Evolutionary conservation across 805 yeast species (phyloP).

Genomic region (Candida multigemmis): DNA sequence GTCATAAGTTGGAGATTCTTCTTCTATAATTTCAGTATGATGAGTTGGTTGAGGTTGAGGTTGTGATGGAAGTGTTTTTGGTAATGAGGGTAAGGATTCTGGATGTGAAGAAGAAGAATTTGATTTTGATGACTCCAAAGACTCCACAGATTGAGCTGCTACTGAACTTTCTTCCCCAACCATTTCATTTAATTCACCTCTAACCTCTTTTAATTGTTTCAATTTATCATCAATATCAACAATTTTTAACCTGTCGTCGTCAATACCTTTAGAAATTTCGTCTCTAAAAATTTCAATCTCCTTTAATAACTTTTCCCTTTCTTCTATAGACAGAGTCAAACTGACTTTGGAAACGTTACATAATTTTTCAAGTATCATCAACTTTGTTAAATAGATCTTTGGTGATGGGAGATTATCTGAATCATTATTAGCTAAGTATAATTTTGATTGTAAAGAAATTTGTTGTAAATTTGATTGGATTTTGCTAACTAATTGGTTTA

Average conservation of each 20-base stretch:
- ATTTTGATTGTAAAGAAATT: constrained; percentile 27
- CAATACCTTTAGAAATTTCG: constrained; percentile 6
- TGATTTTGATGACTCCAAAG: constrained; percentile 1
- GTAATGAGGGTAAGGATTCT: constrained; percentile 1
- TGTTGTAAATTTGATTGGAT: constrained; percentile 28
- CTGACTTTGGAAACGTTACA: constrained; percentile 22
- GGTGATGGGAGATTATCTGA: constrained; percentile 30
- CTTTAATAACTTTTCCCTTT: constrained; percentile 15
- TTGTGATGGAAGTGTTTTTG: neutral
- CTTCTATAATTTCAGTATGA: constrained; percentile 10
- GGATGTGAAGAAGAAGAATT: constrained; percentile 4
- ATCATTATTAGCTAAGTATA: constrained; percentile 26
- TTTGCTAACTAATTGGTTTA: constrained; percentile 15
- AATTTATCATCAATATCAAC: constrained; percentile 26
- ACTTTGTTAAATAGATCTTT: constrained; percentile 26
- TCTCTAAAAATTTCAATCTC: constrained; percentile 16
- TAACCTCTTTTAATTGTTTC: constrained; percentile 14
- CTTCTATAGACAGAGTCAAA: constrained; percentile 19
- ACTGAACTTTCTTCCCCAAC: constrained; percentile 7
- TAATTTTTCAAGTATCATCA: constrained; percentile 28
- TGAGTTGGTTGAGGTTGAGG: neutral
- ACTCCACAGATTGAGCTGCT: neutral
- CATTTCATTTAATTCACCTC: constrained; percentile 23
- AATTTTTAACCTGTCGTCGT: constrained; percentile 18
- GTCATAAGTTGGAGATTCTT: constrained; percentile 20